Conservation (phyloP, 2,329 filamentous ascomycete genomes). For the Fusarium buxicola region DNA sequence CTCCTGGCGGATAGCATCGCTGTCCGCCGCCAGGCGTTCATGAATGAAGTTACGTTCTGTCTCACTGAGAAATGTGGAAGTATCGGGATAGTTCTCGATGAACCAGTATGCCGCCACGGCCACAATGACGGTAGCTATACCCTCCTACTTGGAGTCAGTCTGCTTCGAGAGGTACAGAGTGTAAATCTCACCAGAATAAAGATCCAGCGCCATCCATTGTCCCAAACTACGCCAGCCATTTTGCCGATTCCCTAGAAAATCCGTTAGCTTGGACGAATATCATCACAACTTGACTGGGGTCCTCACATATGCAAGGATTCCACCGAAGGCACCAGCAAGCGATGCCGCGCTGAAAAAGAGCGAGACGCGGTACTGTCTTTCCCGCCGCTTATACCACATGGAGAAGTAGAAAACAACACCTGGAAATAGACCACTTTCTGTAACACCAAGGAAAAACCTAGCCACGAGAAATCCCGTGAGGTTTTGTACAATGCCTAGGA, state of each 20-base stretch:
- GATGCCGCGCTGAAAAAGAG: constrained; percentile 67
- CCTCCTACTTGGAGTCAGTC: constrained; percentile 55
- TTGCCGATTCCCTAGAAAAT: constrained; percentile 61
- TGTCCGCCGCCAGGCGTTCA: constrained; percentile 73
- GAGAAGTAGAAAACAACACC: constrained; percentile 63
- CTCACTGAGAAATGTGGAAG: constrained; percentile 66
- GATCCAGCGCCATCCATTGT: constrained; percentile 68
- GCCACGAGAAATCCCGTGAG: constrained; percentile 63
- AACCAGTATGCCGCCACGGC: constrained; percentile 65
- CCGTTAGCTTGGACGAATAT: neutral
- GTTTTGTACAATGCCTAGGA: constrained; percentile 61
- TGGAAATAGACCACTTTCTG: constrained; percentile 65
- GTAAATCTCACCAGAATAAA: constrained; percentile 63
- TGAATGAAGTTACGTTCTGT: constrained; percentile 68
- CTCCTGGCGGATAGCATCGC: constrained; percentile 76
- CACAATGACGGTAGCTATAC: constrained; percentile 65
- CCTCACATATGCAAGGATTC: constrained; percentile 65
- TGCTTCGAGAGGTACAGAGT: accelerated
- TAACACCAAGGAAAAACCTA: constrained; percentile 66
- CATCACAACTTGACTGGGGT: accelerated
- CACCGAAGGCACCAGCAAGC: constrained; percentile 67
- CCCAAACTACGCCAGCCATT: constrained; percentile 64
- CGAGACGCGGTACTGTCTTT: constrained; percentile 66
- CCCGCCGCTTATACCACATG: constrained; percentile 67
- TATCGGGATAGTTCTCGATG: constrained; percentile 74